Base-by-base conservation (phyloP, 768 basidiomycete species). In the Hysterangium stoloniferum region DNA sequence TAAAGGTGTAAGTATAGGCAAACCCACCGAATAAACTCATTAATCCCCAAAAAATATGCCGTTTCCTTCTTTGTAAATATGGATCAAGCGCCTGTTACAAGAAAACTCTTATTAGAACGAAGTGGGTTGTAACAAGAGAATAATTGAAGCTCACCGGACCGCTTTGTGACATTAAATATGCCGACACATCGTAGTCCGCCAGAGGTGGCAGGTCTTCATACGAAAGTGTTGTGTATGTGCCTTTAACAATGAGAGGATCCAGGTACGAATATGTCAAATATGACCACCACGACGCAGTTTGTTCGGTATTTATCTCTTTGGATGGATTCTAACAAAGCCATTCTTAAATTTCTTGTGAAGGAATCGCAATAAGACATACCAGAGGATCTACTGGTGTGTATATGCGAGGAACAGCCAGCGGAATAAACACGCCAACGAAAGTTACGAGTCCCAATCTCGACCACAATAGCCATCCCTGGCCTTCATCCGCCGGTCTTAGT, bases 361-460 rank as follows among this genome's bases (percentile, higher is more conserved):
- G n/a, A n/a, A n/a, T n/a, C n/a, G n/a, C n/a, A n/a, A n/a, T 22
- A 11, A n/a, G 28, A 56, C 62, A 12, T 19, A 75, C 77, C 62
- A 71, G 67, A 1, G 77, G 73, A 56, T 85, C 75, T 22, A 77
- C 66, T 4, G 83, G 81, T 2, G 73, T 61, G 61, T 85, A 84
- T 40, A 68, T 68, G 13, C 78, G 66, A 4, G 84, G 83, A 35
- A 73, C 66, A 38, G 77, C 52, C 13, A 82, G 62, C 22, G 84
- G 84, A 27, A 84, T 64, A 8, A 75, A 47, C 2, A 76, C 62
- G 6, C 69, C 71, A 7, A 67, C 74, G 5, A 76, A 27, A 6
- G 68, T 56, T 13, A 84, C 67, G 11, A 78, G 44, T n/a, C 53
- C 58, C 4, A 80, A 51, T 59, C 80, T 75, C 3, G 64, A 62